Conservation (phyloP, 192 early-diverging fungal species). For the Chytriomyces hyalinus region DNA sequence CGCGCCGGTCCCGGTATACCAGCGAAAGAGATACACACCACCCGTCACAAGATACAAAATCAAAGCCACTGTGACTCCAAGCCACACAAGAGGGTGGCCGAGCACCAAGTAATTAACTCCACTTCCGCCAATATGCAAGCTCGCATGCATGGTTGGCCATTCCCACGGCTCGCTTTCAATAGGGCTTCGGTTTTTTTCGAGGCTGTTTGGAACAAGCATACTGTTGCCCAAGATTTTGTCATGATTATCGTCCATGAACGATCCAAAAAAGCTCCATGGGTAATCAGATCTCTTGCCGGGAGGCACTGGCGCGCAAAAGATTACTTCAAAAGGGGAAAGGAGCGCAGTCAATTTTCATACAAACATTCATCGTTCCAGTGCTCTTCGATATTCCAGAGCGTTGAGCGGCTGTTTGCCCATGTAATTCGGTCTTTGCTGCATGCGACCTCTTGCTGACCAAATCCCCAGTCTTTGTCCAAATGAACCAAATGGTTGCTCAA, state of each 20-base stretch:
- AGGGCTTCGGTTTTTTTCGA: conserved; percentile 74
- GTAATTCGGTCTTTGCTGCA: conserved; percentile 71
- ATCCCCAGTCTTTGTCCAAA: conserved; percentile 80
- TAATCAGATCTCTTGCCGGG: conserved; percentile 65
- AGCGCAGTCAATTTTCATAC: neutral
- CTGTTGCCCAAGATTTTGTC: conserved; percentile 97
- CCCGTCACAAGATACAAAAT: conserved; percentile 53
- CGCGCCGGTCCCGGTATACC: conserved; percentile 62
- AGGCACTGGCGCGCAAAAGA: conserved; percentile 63
- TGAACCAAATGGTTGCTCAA: conserved; percentile 65
- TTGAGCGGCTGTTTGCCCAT: conserved; percentile 43
- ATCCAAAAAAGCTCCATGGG: conserved; percentile 75
- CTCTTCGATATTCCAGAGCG: conserved; percentile 93
- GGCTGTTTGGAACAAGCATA: conserved; percentile 87
- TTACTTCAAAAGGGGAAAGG: neutral
- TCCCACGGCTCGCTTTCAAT: conserved; percentile 80
- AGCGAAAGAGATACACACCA: conserved; percentile 64
- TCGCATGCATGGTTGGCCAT: conserved; percentile 87
- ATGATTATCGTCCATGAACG: conserved; percentile 89
- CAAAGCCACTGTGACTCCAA: conserved; percentile 65
- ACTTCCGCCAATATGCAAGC: conserved; percentile 92
- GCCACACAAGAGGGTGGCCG: conserved; percentile 93
- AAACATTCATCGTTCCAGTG: conserved; percentile 78
- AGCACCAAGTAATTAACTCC: conserved; percentile 87
- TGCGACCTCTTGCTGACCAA: conserved; percentile 87